Evolutionary conservation across 2,329 filamentous ascomycete genomes (phyloP), one percentile per base, ranked within the genome.

Genomic region (Apiospora hydei): DNA sequence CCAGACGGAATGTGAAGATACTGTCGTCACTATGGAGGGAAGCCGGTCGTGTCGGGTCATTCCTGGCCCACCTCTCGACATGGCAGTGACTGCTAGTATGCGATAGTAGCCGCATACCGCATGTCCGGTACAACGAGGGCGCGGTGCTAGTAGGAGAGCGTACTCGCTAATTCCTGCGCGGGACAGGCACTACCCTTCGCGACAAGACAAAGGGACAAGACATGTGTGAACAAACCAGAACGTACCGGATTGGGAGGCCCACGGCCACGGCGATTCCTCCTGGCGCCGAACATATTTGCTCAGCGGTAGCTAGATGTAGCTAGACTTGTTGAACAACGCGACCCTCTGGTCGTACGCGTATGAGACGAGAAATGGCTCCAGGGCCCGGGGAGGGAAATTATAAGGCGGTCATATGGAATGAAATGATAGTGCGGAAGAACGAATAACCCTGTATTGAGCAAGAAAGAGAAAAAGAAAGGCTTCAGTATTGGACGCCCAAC

Each of bases 251-350:
- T 82, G 72, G 83, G 83, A 80, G 83, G 82, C 43, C 51, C 57
- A 75, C 85, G 57, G 30, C 57, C 57, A 34, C 57, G 57, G 57
- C 57, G 83, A 78, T 84, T 85, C 80, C 83, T 87, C 81, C 84
- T 84, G 75, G 86, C 86, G 77, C 83, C 85, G 80, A 89, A 89
- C 87, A 88, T 87, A 44, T 71, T 71, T 79, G 74, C 69, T 57
- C 57, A 64, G 57, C 30, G n/a, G 34, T 69, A 49, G 67, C 67
- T 69, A 24, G 67, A 38, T 49, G 24, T n/a, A 34, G 47, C 67
- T 34, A 69, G 67, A 4, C 44, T 46, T 49, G 66, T 47, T 43
- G 26, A 41, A 70, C 69, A 49, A 26, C 21, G 30, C 3, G 67
- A n/a, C 14, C 16, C n/a, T 69, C 44, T 64, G 34, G 57, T 64